Evolutionary conservation across 345 rosid genomes (phyloP), one percentile per base, ranked within the genome.

Genomic region (Chamaenerion angustifolium): DNA sequence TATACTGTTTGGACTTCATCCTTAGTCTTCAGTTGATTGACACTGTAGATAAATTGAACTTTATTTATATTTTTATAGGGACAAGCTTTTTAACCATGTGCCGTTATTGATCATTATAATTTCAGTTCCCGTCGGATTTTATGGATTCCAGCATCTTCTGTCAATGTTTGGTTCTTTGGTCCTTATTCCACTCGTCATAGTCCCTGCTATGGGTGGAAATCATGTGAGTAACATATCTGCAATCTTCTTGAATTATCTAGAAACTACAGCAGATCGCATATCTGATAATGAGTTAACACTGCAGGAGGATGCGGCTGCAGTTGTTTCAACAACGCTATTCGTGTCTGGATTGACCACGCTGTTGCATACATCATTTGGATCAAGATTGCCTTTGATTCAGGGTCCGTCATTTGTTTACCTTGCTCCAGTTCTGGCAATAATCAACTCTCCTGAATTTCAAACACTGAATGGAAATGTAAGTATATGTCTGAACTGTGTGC

Each of bases 171-270:
- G 98, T 16, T 90, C 98, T 6, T 56, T 90, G 71, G 67, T 90
- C 71, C 81, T 90, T 59, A 77, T 83, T 73, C 98, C 98, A 13
- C 82, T 82, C 0, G 89, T 92, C 66, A 75, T 92, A 40, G 96
- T 83, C 76, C 98, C 98, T 49, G 95, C 98, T 45, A 92, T 92
- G 98, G 96, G 98, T 68, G 98, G 96, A 56, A 64, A 72, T 45
- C 77, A 80, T 16, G 98, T 92, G 77, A 80, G 96, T 73, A 45
- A 23, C 59, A 65, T 53, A 13, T 43, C 40, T 16, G 55, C 60
- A 43, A 50, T 25, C 10, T 8, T 37, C 10, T 31, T 31, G 16
- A 23, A 14, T 57, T 51, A 42, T 2, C 43, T n/a, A 11, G 10
- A 16, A 51, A 56, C 37, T 19, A 40, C 31, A 16, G 60, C 56